phyloP scores from a whole-genome alignment of 441 rosid species.

The Pelargonium citronellum region DNA sequence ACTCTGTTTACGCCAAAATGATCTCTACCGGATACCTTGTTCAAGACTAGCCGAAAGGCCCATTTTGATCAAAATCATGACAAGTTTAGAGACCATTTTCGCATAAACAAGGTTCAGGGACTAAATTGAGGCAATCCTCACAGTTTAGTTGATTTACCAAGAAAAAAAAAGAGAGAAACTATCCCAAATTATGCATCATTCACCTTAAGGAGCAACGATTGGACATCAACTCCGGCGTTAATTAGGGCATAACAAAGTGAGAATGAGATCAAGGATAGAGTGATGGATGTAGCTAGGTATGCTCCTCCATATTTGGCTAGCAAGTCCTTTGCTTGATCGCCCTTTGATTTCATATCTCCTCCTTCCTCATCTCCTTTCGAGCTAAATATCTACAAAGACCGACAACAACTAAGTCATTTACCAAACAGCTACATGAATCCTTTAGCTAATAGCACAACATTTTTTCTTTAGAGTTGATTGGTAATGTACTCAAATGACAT shows the following conservation, averaged over 20 bases:
- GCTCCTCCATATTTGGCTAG: conserved; percentile 91
- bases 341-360: conserved; percentile 48
- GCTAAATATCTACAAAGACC: conserved; percentile 47
- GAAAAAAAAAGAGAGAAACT: too few relatives aligned
- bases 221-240: conserved; percentile 67
- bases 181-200: background rate
- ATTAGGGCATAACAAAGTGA: conserved; percentile 62
- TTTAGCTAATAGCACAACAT: too few relatives aligned
- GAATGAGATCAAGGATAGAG: conserved; percentile 78
- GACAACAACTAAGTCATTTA: background rate
- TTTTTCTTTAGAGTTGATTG: too few relatives aligned
- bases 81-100: too few relatives aligned
- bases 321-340: conserved; percentile 72
- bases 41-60: too few relatives aligned
- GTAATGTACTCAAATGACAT: too few relatives aligned
- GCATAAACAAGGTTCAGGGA: too few relatives aligned
- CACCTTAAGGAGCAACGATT: conserved; percentile 62
- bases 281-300: conserved; percentile 78
- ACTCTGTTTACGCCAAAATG: too few relatives aligned
- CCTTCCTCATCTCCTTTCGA: conserved; percentile 41
- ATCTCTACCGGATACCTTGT: too few relatives aligned
- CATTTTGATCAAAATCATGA: too few relatives aligned
- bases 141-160: too few relatives aligned
- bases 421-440: background rate
- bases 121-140: too few relatives aligned